Percentiles rank a stretch among this genome's conserved stretches.
phyloP scores from a whole-genome alignment of 2,329 filamentous ascomycete genomes.

The Pleomassaria siparia region DNA sequence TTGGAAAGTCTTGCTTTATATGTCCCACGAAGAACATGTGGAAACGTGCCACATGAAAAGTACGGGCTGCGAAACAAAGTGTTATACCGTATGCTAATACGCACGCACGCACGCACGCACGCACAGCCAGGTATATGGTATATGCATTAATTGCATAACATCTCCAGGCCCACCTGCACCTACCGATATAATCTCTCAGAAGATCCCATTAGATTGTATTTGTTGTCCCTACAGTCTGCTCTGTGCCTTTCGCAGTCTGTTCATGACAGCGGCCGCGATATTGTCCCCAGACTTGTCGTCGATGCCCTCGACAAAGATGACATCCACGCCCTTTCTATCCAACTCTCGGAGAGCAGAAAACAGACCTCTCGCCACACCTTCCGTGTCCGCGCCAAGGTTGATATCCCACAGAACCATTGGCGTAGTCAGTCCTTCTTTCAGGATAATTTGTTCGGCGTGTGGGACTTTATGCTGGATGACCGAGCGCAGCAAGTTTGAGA shows the following conservation, averaged over 20 bases:
- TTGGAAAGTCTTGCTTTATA: no score
- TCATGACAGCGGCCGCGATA: conserved; percentile 71
- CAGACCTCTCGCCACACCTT: conserved; percentile 78
- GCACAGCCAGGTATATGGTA: no score
- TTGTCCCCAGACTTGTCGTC: conserved; percentile 68
- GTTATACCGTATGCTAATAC: no score
- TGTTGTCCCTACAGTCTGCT: no score
- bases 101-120: no score
- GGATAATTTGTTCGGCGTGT: conserved; percentile 23
- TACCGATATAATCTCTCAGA: no score
- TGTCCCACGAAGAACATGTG: no score
- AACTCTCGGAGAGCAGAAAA: conserved; percentile 86
- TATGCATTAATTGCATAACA: no score
- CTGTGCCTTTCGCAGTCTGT: conserved; percentile 53
- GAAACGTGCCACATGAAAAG: no score
- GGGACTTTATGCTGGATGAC: conserved; percentile 38
- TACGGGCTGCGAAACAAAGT: no score
- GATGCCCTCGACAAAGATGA: conserved; percentile 91
- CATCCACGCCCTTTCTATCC: conserved; percentile 74
- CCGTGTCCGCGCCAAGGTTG: conserved; percentile 68
- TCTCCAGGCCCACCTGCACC: no score
- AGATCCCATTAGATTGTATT: no score
- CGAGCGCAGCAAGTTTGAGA: conserved; percentile 38
- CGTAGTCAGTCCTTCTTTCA: conserved; percentile 5
- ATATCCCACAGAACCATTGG: conserved; percentile 62